These are phyloP conservation scores for Alternaria gaisen DNA, from an alignment of 2,329 filamentous ascomycete species.

Conservation along the genomic window DNA sequence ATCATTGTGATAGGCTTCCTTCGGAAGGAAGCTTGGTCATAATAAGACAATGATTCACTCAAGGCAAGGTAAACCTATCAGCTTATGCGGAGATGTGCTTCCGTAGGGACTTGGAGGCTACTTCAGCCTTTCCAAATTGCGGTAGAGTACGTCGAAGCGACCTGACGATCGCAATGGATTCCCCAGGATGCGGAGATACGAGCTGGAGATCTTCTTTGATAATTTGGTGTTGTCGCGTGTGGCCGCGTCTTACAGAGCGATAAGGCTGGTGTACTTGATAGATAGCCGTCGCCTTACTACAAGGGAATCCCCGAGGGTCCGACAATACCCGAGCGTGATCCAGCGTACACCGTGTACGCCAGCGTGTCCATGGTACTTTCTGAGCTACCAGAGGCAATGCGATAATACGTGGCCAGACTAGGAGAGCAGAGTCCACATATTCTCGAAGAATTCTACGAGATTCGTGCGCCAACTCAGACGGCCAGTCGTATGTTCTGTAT, in stretches of 20 bases:
- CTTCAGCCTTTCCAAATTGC: constrained; percentile 8
- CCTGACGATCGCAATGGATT: constrained; percentile 15
- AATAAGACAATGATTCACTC: constrained; percentile 11
- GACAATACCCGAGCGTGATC: constrained; percentile 24
- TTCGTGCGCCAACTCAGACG: constrained; percentile 1
- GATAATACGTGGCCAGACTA: constrained; percentile 5
- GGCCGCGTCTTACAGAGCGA: constrained; percentile 20
- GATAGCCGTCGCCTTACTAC: constrained; percentile 22
- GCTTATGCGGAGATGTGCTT: constrained; percentile 5
- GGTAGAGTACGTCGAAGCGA: neutral
- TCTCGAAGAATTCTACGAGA: neutral
- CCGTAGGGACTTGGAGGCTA: constrained; percentile 12
- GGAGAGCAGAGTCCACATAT: constrained; percentile 4
- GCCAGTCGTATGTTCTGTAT: constrained; percentile 11
- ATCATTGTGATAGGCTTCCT: constrained; percentile 42
- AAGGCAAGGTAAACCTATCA: constrained; percentile 18
- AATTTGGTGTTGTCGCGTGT: constrained; percentile 28
- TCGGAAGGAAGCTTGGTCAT: constrained; percentile 26
- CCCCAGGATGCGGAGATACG: constrained; percentile 21
- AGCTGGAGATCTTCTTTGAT: constrained; percentile 18
- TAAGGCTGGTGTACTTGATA: constrained; percentile 22
- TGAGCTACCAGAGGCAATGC: constrained; percentile 4
- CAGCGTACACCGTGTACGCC: constrained; percentile 4
- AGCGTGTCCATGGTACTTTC: constrained; percentile 8
- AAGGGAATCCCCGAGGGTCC: constrained; percentile 10